Evolutionary conservation across 2,329 filamentous ascomycete genomes (phyloP).

Genomic region (Rasamsonia emersonii): DNA sequence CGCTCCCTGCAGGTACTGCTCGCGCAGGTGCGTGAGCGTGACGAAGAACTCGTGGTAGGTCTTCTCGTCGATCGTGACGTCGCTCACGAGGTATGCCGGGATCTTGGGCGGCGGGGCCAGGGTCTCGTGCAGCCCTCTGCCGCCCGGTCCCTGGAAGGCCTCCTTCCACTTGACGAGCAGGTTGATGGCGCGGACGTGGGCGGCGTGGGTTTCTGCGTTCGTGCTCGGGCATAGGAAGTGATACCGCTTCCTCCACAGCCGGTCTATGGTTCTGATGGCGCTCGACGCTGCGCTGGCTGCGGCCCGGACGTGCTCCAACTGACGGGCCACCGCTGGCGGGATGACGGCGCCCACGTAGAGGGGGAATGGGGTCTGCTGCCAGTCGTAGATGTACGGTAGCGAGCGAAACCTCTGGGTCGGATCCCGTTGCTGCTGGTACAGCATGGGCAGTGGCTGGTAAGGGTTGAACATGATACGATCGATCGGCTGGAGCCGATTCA

Average conservation of each 20-base stretch:
- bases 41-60: constrained; percentile 13
- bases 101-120: constrained; percentile 18
- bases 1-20: constrained; percentile 7
- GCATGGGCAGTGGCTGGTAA: constrained; percentile 5
- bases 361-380: constrained; percentile 11
- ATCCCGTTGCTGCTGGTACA: too few species aligned
- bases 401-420: too few species aligned
- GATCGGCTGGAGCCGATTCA: too few species aligned
- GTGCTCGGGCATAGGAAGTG: constrained; percentile 17
- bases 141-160: constrained; percentile 4
- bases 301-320: constrained; percentile 10
- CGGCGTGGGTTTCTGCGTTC: constrained; percentile 1
- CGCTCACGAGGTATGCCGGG: constrained; percentile 13
- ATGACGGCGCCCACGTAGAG: constrained; percentile 8
- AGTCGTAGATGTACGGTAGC: constrained; percentile 12
- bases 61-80: constrained; percentile 14
- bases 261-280: constrained; percentile 12
- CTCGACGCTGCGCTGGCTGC: constrained; percentile 11
- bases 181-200: constrained; percentile 16
- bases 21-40: constrained; percentile 4
- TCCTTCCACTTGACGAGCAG: constrained; percentile 19
- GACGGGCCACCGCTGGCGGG: constrained; percentile 4
- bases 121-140: constrained; percentile 10
- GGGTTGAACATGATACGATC: too few species aligned
- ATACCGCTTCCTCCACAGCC: constrained; percentile 13